Conservation (phyloP, 495 filamentous ascomycete species). For the Neurospora sp. region DNA sequence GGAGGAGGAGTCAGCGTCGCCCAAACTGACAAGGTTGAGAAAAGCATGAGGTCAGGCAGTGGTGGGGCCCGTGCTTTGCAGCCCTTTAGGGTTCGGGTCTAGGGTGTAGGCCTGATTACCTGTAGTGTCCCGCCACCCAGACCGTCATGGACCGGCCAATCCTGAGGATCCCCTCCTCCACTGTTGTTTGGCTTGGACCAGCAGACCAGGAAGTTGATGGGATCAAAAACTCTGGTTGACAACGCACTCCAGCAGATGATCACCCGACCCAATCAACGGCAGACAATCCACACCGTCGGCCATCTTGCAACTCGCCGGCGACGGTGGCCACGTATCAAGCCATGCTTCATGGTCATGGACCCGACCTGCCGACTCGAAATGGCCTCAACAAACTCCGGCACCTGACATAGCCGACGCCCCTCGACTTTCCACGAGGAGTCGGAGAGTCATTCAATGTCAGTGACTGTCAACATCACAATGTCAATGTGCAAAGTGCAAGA, state of each 20-base stretch:
- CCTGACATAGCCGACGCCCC: neutral
- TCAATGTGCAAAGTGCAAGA: neutral
- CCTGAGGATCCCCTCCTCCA: neutral
- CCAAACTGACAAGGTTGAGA: neutral
- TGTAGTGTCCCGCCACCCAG: neutral
- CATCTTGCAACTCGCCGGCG: neutral
- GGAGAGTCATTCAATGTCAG: neutral
- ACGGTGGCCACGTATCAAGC: neutral
- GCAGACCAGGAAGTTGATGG: neutral
- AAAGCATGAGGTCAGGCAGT: neutral
- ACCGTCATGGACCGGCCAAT: neutral
- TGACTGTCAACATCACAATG: neutral
- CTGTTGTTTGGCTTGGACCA: neutral
- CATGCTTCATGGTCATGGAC: neutral
- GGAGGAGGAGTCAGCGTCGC: neutral
- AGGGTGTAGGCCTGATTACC: neutral
- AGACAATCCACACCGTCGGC: neutral
- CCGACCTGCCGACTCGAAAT: neutral
- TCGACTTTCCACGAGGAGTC: neutral
- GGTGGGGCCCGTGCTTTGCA: neutral
- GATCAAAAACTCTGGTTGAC: neutral
- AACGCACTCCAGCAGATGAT: neutral
- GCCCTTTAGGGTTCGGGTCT: neutral
- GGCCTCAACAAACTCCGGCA: neutral
- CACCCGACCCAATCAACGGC: neutral